phyloP scores from a whole-genome alignment of 116 monocot species.

The Cymodocea nodosa region DNA sequence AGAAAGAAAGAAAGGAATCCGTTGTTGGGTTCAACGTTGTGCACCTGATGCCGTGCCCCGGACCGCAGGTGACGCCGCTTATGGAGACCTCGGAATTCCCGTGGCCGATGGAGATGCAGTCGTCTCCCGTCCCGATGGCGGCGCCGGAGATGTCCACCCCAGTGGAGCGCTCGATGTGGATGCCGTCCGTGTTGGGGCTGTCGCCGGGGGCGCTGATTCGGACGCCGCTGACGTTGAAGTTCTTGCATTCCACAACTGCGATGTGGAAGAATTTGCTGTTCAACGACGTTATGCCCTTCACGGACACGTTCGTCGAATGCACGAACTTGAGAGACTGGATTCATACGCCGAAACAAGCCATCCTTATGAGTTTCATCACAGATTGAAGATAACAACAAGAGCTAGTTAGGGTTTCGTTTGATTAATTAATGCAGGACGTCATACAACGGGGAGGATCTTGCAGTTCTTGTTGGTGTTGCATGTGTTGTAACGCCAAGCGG shows the following conservation, averaged over 20 bases:
- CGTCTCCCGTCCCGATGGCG: constrained; percentile 66
- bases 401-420: no score
- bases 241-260: constrained; percentile 22
- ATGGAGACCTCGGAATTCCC: constrained; percentile 39
- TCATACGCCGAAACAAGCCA: background rate
- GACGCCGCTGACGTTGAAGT: constrained; percentile 31
- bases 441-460: constrained; percentile 51
- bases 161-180: constrained; percentile 53
- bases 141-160: constrained; percentile 32
- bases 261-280: constrained; percentile 90
- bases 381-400: no score
- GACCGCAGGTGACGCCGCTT: constrained; percentile 48
- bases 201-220: constrained; percentile 39
- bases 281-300: constrained; percentile 37
- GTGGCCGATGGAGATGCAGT: constrained; percentile 79
- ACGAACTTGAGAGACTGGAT: constrained; percentile 43
- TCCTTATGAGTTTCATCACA: no score
- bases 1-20: background rate
- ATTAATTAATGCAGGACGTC: no score
- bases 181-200: constrained; percentile 90
- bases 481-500: constrained; percentile 41
- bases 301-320: constrained; percentile 15
- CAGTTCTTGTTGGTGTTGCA: constrained; percentile 43
- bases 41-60: constrained; percentile 81
- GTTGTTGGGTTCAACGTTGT: background rate